These are phyloP conservation scores for Paramecium tetraurelia DNA, from an alignment of 73 alveolate species.

Conservation along the genomic window DNA sequence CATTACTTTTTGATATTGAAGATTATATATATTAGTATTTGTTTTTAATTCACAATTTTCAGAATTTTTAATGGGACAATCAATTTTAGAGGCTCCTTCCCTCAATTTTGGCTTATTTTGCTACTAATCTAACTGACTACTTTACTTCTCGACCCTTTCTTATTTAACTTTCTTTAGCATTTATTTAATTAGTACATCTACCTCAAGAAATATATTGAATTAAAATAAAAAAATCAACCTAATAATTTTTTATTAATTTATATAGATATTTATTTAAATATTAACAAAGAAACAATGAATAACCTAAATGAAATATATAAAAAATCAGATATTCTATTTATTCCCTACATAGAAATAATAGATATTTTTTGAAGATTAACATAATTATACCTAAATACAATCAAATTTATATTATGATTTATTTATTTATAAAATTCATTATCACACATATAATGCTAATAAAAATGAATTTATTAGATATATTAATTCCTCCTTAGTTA, in stretches of 20 bases:
- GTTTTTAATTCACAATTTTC: not conserved
- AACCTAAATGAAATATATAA: no score
- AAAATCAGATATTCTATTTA: no score
- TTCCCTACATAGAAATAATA: no score
- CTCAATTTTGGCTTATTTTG: not conserved
- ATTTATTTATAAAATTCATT: not conserved
- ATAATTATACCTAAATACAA: no score
- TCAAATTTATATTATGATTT: no score
- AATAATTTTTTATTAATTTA: not conserved
- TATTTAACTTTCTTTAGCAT: not conserved
- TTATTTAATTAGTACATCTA: not conserved
- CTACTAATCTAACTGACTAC: not conserved
- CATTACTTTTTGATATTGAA: not conserved
- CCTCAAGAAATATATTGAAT: not conserved
- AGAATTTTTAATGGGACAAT: not conserved
- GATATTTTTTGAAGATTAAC: no score
- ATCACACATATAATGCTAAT: not conserved
- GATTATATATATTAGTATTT: not conserved
- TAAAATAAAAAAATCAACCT: not conserved
- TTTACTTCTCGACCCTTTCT: not conserved
- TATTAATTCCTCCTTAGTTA: not conserved
- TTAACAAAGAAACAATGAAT: not conserved
- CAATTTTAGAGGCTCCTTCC: not conserved
- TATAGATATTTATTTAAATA: not conserved
- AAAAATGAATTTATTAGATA: not conserved